Evolutionary conservation across 257 asterid species (phyloP), one percentile per base, ranked within the genome.

Genomic region (Gynochthodes officinalis): DNA sequence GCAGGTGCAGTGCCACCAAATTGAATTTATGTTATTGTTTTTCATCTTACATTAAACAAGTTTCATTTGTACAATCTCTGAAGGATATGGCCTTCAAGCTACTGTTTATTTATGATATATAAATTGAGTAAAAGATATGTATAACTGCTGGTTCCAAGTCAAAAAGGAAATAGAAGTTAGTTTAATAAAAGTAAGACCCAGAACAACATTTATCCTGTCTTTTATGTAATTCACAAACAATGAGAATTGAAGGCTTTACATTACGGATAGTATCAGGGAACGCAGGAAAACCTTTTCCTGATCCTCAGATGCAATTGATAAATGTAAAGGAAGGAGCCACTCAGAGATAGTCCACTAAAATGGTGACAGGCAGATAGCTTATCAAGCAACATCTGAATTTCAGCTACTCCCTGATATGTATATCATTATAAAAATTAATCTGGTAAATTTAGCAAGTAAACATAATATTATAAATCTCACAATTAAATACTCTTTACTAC

Each of bases 241-340:
- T 10, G 4, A 27, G 52, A 44, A 25, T 21, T n/a, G 63, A 64
- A 71, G 40, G 67, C 64, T 67, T 39, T 79, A 94, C 97, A 93
- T 94, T 94, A 71, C 98, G 98, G 63, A 94, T 86, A 77, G 81
- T 92, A 64, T 82, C 89, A 70, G 97, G 91, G 98, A 95, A 79
- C 85, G 90, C 74, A 80, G 86, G 78, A 94, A 94, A 79, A 87
- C 98, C 84, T 85, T 94, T 82, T 83, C 87, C 75, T 94, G 98
- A 85, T 94, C 97, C 82, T 87, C 97, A 46, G 96, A 87, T 78
- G 96, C 91, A 69, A 94, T 82, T 60, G 98, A 91, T 81, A 97
- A 94, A 86, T 94, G 97, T 71, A 94, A 78, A 49, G 99, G 97
- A 77, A 94, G 93, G 82, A 94, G 87, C 97, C 99, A 94, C 54